These are phyloP conservation scores for Geosmithia flava DNA, from an alignment of 2,329 filamentous ascomycete species.

Conservation along the genomic window DNA sequence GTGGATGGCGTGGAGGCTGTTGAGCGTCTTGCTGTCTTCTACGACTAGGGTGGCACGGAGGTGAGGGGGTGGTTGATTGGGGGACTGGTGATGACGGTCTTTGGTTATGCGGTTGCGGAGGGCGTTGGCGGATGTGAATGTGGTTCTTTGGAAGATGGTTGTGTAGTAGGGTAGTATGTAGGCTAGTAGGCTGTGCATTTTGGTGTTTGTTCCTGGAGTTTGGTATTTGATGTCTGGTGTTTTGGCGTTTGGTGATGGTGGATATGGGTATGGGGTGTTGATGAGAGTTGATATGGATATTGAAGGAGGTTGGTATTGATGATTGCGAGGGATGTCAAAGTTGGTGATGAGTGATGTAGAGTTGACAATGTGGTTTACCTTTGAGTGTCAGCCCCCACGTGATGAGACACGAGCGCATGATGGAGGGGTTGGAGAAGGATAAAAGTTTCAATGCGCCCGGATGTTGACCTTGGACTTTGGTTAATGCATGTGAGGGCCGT, in stretches of 20 bases:
- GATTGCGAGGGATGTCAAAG: too few relatives aligned
- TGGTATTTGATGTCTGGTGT: neutral
- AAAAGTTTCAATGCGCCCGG: too few relatives aligned
- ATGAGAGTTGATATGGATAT: too few relatives aligned
- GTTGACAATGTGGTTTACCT: too few relatives aligned
- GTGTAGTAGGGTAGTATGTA: constrained; percentile 13
- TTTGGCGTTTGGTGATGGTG: neutral
- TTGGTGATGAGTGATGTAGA: too few relatives aligned
- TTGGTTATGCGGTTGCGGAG: constrained; percentile 11
- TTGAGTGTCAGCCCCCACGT: too few relatives aligned
- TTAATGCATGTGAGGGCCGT: too few relatives aligned
- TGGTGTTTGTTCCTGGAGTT: neutral
- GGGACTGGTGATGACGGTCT: constrained; percentile 1
- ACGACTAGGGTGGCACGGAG: constrained; percentile 13
- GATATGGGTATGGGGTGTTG: too few relatives aligned
- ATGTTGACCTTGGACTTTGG: too few relatives aligned
- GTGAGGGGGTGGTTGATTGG: constrained; percentile 8
- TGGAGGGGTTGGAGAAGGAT: too few relatives aligned
- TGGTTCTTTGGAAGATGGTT: constrained; percentile 13
- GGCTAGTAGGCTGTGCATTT: constrained; percentile 14
- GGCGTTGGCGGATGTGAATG: constrained; percentile 11
- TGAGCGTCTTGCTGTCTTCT: constrained; percentile 7
- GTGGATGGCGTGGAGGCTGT: constrained; percentile 10
- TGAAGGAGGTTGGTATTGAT: too few relatives aligned
- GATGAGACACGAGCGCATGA: too few relatives aligned